A percentile compares a stretch with the other conserved stretches of the same genome.
Conservation (phyloP, 2,329 filamentous ascomycete genomes). For the Sordariomycetes sp. region DNA sequence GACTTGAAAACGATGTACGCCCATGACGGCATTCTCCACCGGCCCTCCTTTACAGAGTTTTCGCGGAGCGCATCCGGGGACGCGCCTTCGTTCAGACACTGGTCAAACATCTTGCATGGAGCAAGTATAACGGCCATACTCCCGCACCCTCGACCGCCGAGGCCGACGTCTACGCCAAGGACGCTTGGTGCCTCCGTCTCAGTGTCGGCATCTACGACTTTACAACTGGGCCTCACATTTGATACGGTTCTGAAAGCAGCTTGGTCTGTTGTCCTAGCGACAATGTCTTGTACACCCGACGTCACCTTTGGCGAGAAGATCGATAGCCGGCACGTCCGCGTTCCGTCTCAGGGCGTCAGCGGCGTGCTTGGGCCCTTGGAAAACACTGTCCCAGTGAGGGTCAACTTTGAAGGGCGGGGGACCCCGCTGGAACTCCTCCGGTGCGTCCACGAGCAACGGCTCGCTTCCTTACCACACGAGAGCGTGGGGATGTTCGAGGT, state of each 20-base stretch:
- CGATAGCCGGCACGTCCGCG: slow-evolving; percentile 28
- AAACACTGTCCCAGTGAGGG: slow-evolving; percentile 34
- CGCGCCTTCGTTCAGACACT: slow-evolving; percentile 17
- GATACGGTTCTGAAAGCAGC: slow-evolving; percentile 42
- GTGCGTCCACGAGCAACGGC: slow-evolving; percentile 33
- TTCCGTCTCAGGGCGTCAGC: slow-evolving; percentile 40
- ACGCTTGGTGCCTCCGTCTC: slow-evolving; percentile 25
- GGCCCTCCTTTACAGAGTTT: slow-evolving; percentile 34
- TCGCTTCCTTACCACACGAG: slow-evolving; percentile 32
- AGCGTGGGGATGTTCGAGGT: slow-evolving; percentile 37
- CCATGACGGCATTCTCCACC: slow-evolving; percentile 15
- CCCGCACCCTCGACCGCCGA: slow-evolving; percentile 24
- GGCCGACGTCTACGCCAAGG: slow-evolving; percentile 22
- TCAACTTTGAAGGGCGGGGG: slow-evolving; percentile 26
- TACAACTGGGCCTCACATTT: slow-evolving; percentile 29
- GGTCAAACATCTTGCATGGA: slow-evolving; percentile 28
- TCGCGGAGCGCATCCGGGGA: slow-evolving; percentile 21
- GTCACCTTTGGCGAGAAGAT: slow-evolving; percentile 43
- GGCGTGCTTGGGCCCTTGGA: slow-evolving; percentile 31
- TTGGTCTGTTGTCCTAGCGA: slow-evolving; percentile 41
- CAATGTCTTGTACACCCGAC: slow-evolving; percentile 31
- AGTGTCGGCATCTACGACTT: slow-evolving; percentile 20
- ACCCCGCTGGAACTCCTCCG: slow-evolving; percentile 35
- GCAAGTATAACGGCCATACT: slow-evolving; percentile 32
- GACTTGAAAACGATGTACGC: slow-evolving; percentile 34